Base-by-base conservation (phyloP, 2,329 filamentous ascomycete species). In the Fusarium nanum region DNA sequence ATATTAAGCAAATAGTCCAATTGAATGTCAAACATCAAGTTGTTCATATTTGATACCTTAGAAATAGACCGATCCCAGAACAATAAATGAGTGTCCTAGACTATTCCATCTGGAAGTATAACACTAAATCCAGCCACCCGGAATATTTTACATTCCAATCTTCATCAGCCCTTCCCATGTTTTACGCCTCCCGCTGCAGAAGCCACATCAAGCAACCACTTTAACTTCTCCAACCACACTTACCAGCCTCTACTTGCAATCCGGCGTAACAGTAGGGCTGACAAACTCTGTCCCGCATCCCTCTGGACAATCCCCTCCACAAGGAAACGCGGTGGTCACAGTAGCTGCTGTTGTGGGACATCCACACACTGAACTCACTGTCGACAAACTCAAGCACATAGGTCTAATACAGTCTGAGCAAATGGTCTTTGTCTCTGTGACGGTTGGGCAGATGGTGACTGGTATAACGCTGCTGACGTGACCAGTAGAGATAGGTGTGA, bases 381-480 rank as follows among this genome's bases (percentile, higher is more conserved):
- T 81, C 28, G 69, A 67, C 22, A 77, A 27, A 4, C 30, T 64
- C 40, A 81, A 56, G 49, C 80, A 81, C 56, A 73, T 50, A 13
- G 75, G 77, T 23, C 75, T 63, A 2, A 75, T 47, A 62, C 80
- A 82, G 2, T 77, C 80, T 14, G 76, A 74, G 71, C 80, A 82
- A n/a, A 75, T 59, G 11, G 75, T 73, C 6, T 64, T 44, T 9
- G 76, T 78, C 10, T 72, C 55, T 2, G 78, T 80, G 7, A 80
- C 76, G 12, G 79, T 80, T 22, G 80, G 80, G n/a, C 80, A 81
- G 3, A 44, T 45, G 5, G 67, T 49, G 18, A 59, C 54, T 18
- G 49, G 44, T 18, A 11, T 27, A 23, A 7, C 6, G 25, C 23
- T 27, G 5, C 44, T 46, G 4, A 25, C 25, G 6, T 30, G 28